A percentile compares a stretch with the other conserved stretches of the same genome.
These are phyloP conservation scores for Pyrrhoderma lamaoense DNA, from an alignment of 1,284 basidiomycete genomes.

Conservation along the genomic window DNA sequence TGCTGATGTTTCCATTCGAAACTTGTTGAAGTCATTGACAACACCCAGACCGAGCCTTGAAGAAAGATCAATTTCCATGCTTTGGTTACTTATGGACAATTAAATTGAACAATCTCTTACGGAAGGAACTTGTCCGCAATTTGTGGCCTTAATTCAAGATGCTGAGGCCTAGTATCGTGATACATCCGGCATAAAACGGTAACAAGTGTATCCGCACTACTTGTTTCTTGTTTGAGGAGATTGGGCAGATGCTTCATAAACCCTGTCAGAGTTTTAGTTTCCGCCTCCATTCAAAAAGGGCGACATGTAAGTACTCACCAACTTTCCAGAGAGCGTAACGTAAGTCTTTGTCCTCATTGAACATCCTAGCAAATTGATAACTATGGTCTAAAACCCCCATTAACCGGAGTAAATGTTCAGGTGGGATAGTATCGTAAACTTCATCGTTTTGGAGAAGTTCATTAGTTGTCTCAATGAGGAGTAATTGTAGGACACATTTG, in stretches of 20 bases:
- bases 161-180: slow-evolving; percentile 80
- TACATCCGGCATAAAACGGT: slow-evolving; percentile 93
- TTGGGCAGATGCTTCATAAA: slow-evolving; percentile 99
- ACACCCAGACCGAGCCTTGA: slow-evolving; percentile 84
- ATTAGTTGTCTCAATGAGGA: slow-evolving; percentile 96
- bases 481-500: slow-evolving; percentile 96
- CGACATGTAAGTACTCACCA: slow-evolving; percentile 73
- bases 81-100: slow-evolving; percentile 4
- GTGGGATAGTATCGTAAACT: slow-evolving; percentile 92
- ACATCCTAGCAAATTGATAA: slow-evolving; percentile 94
- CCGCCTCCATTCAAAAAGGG: background rate
- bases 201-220: slow-evolving; percentile 91
- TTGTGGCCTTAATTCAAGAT: slow-evolving; percentile 74
- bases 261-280: slow-evolving; percentile 39
- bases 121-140: slow-evolving; percentile 88
- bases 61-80: slow-evolving; percentile 7
- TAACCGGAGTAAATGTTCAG: slow-evolving; percentile 85
- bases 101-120: slow-evolving; percentile 43
- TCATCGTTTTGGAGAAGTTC: slow-evolving; percentile 90
- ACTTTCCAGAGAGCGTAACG: slow-evolving; percentile 99
- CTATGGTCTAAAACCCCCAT: slow-evolving; percentile 95
- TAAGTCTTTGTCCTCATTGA: slow-evolving; percentile 98
- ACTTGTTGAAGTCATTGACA: slow-evolving; percentile 83
- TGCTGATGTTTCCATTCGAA: slow-evolving; percentile 86
- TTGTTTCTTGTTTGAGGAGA: slow-evolving; percentile 96